Evolutionary conservation across 1,139 yeast genomes (phyloP), one percentile per base, ranked within the genome.

Genomic region (Geotrichum histeridarum): DNA sequence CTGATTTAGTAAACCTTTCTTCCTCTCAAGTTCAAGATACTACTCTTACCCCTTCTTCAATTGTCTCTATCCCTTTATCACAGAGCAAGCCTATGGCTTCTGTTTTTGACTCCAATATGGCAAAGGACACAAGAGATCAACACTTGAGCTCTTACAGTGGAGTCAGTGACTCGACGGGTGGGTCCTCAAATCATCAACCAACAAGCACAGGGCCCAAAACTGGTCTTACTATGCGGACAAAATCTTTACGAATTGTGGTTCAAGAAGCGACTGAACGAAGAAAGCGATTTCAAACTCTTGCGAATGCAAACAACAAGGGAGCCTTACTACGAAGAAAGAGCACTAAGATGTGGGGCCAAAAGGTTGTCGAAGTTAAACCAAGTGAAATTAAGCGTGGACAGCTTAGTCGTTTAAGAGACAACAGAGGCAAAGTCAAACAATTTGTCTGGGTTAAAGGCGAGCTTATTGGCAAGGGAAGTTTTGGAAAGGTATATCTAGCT

Each of bases 381-480:
- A 80, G 79, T 35, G 84, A 84, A 56, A 79, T 82, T 53, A 80
- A 80, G 46, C 73, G 74, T 52, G 84, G 83, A 1, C 80, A 56
- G 37, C 57, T 83, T 11, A 80, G 84, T 59, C 81, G 81, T 53
- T 68, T 84, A 51, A 73, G 86, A 17, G 84, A 79, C 62, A 81
- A 79, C 55, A 78, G 76, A 54, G 94, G 93, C 9, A 80, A 81
- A 48, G 81, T 81, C 63, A 86, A 85, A 63, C 95, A 89, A 69
- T 90, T 91, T 74, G 94, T 93, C 0, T 94, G 99, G 99, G 87
- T 94, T 52, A 90, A 90, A 67, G 99, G 99, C 76, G 98, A 91
- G 65, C 76, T 93, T 59, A 89, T 94, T 57, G 99, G 99, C 0
- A 82, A 91, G 57, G 99, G 99, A 0, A 91, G 97, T 0, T 94